These are phyloP conservation scores for Annona squamosa DNA, from an alignment of 164 flowering plant species.

Conservation along the genomic window DNA sequence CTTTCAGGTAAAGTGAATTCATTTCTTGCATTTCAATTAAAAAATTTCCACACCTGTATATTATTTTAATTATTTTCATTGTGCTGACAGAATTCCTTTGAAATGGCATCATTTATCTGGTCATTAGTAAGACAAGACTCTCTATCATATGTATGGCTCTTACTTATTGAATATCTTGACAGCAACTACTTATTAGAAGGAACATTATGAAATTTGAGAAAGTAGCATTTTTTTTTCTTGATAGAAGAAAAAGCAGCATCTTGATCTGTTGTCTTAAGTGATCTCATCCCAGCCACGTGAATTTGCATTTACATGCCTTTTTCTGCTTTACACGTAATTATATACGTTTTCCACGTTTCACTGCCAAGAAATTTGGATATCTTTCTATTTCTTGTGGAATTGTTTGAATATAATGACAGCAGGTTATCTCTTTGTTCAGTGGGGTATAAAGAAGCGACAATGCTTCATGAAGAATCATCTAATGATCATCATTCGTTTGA, in stretches of 20 bases:
- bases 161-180: not conserved
- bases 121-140: conserved; percentile 52
- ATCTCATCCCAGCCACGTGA: too few species aligned
- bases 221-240: too few species aligned
- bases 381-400: not conserved
- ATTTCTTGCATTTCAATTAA: not conserved
- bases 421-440: conserved; percentile 33
- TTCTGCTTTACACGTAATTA: too few species aligned
- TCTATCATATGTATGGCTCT: not conserved
- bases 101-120: conserved; percentile 96
- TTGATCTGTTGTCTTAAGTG: too few species aligned
- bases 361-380: not conserved
- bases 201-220: too few species aligned
- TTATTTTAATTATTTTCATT: conserved; percentile 9
- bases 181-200: not conserved
- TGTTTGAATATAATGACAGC: not conserved
- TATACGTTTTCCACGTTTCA: too few species aligned
- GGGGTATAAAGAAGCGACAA: conserved; percentile 65
- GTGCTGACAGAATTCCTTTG: conserved; percentile 83
- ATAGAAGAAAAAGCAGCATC: too few species aligned
- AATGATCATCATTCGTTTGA: conserved; percentile 57
- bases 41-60: not conserved
- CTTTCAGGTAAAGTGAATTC: conserved; percentile 55
- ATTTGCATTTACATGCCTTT: too few species aligned
- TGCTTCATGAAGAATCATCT: conserved; percentile 80